A percentile compares a stretch with the other conserved stretches of the same genome.
Conservation (phyloP, 306 rosid species). For the Medicago lupulina region DNA sequence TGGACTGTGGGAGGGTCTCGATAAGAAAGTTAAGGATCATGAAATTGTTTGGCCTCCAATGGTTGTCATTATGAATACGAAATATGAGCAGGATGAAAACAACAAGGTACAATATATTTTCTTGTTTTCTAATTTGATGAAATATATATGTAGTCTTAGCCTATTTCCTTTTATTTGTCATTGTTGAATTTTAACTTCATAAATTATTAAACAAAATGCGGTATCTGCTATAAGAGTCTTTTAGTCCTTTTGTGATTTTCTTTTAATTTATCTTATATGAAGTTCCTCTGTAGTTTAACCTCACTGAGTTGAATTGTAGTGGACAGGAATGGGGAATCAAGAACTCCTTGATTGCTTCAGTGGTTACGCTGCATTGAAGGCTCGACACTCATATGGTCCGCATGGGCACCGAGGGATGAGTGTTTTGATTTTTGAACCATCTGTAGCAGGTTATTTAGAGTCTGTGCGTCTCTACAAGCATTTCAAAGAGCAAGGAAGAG, state of each 20-base stretch:
- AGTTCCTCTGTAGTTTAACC: conserved; percentile 20
- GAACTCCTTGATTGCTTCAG: conserved; percentile 57
- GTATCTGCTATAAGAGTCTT: background rate
- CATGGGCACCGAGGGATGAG: conserved; percentile 59
- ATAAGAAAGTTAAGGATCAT: conserved; percentile 50
- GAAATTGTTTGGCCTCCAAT: conserved; percentile 74
- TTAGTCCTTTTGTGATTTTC: conserved; percentile 15
- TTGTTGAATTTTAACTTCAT: background rate
- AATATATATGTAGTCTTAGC: background rate
- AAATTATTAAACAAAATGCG: background rate
- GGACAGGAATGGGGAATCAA: conserved; percentile 63
- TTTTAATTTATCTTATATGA: background rate
- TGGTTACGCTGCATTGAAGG: conserved; percentile 53
- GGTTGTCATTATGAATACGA: conserved; percentile 59
- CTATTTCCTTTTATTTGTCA: background rate
- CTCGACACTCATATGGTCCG: conserved; percentile 60
- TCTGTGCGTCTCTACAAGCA: conserved; percentile 53
- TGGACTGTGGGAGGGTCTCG: conserved; percentile 59
- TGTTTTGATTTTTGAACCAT: conserved; percentile 49
- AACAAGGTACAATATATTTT: conserved; percentile 41
- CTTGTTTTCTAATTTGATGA: conserved; percentile 20
- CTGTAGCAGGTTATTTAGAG: conserved; percentile 54
- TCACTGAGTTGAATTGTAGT: conserved; percentile 47
- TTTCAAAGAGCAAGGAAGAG: conserved; percentile 55
- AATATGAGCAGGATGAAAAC: conserved; percentile 47